Evolutionary conservation across 2,329 filamentous ascomycete species (phyloP), one percentile per base, ranked within the genome.

Genomic region (Alternaria novae-zelandiae): DNA sequence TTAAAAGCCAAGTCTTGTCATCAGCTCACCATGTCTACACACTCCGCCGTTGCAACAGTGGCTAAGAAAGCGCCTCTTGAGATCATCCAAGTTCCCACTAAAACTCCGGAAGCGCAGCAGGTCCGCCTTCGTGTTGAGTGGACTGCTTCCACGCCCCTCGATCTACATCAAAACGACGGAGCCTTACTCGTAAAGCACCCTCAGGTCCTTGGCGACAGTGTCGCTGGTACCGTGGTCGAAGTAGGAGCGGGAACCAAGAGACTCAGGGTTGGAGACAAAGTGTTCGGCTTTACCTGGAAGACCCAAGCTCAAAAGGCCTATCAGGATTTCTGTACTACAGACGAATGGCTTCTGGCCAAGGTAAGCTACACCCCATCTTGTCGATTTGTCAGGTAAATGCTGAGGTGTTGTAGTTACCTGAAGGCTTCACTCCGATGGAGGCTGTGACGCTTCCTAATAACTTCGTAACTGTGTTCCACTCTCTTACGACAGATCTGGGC

Each of bases 131-230:
- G 81, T 25, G 84, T 87, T 10, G 79, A 84, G 61, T 90, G 86
- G 86, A 88, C 86, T 2, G 84, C 87, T 3, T 88, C 87, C 1
- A 87, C 86, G 1, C 88, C 88, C 0, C 79, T 90, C 0, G 87
- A 90, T 68, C 79, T 90, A 6, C 88, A 90, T 75, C 84, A 87
- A 62, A 86, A 86, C 47, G 87, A 89, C 68, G 87, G 88, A 36
- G 87, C 86, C 0, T 79, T 90, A 0, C 73, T 89, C 12, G 81
- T 88, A 11, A 70, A 79, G 26, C 77, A 83, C 23, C 87, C 87
- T 0, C 80, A 83, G 64, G 77, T 86, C 6, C 79, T 86, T 10
- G 87, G 87, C 32, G 83, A 84, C 58, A 82, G 83, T 21, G 78
- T 82, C 4, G 86, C 83, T 5, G 88, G 88, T 3, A 82, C 80